Evolutionary conservation across 495 filamentous ascomycete genomes (phyloP).

Genomic region (Penicillium paxilli): DNA sequence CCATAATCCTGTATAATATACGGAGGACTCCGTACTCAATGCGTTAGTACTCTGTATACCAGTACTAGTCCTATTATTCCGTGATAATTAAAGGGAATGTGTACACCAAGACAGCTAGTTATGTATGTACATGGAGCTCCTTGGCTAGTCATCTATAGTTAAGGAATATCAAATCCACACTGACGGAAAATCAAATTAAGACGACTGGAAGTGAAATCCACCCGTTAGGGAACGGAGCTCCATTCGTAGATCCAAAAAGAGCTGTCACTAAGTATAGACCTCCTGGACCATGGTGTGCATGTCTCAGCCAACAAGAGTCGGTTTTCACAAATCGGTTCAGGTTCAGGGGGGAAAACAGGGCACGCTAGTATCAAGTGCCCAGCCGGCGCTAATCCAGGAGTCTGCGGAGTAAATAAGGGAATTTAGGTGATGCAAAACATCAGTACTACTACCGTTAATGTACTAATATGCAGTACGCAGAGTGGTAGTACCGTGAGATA

Average conservation of each 20-base stretch:
- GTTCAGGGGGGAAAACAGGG: slow-evolving; percentile 12
- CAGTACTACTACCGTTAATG: neutral
- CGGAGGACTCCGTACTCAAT: neutral
- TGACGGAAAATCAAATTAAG: neutral
- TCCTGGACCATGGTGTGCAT: neutral
- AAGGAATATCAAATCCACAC: neutral
- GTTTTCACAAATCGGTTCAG: too few species aligned
- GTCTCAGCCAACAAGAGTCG: slow-evolving; percentile 17
- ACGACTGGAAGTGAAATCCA: neutral
- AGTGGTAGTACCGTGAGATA: slow-evolving; percentile 26
- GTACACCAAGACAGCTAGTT: neutral
- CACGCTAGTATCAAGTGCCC: slow-evolving; percentile 16
- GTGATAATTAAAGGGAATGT: neutral
- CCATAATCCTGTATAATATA: neutral
- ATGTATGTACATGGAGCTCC: too few species aligned
- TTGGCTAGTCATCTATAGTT: neutral
- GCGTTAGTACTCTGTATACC: too few species aligned
- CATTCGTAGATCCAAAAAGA: slow-evolving; percentile 4
- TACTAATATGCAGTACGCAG: neutral
- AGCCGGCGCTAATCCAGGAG: slow-evolving; percentile 13
- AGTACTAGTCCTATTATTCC: too few species aligned
- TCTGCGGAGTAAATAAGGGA: slow-evolving; percentile 4
- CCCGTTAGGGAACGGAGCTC: slow-evolving; percentile 4
- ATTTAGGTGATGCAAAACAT: slow-evolving; percentile 23
- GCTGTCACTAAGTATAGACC: slow-evolving; percentile 3